Base-by-base conservation (phyloP, 1,284 basidiomycete genomes). In the Trichosporon coremiiforme region DNA sequence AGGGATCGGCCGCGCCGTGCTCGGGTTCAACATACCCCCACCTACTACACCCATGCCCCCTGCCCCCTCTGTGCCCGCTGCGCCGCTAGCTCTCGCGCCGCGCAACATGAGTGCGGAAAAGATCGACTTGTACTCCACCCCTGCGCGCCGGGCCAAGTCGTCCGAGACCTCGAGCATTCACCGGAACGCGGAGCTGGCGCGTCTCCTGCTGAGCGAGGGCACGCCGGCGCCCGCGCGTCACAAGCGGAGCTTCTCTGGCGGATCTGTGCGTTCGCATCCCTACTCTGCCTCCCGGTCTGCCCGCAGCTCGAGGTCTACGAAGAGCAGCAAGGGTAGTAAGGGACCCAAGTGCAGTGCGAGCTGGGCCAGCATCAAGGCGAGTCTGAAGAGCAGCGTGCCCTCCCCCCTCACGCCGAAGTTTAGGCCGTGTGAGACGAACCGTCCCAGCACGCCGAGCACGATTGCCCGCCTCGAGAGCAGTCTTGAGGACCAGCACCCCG, bases 141-240 rank as follows among this genome's bases (percentile, higher is more conserved):
- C 36, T 12, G 63, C 63, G 22, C 41, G 53, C 15, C 29, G 29
- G 2, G 67, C 20, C 6, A 20, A n/a, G 4, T 13, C 17, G 6
- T 60, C 65, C 10, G 70, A 64, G 20, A 66, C 65, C 29, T 15
- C 33, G 35, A 66, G 64, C 29, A 70, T 70, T 29, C 66, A 7
- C 12, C 66, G 57, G 9, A 68, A 50, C 45, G 70, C 70, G 12
- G 70, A 41, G 13, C 50, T 67, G 31, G 66, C 66, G 31, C 66
- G 64, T 3, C 13, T 29, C 15, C 35, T 69, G 9, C 22, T 53
- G 20, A 7, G 4, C 6, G 20, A 53, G 12, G n/a, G 66, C 13
- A 62, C 57, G 57, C 57, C 57, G 6, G 29, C 29, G 15, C 29
- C 57, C 20, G 22, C 50, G 50, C 6, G 50, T 4, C 50, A 53